Evolutionary conservation across 495 filamentous ascomycete species (phyloP).

Genomic region (Mycothermus thermophilus): DNA sequence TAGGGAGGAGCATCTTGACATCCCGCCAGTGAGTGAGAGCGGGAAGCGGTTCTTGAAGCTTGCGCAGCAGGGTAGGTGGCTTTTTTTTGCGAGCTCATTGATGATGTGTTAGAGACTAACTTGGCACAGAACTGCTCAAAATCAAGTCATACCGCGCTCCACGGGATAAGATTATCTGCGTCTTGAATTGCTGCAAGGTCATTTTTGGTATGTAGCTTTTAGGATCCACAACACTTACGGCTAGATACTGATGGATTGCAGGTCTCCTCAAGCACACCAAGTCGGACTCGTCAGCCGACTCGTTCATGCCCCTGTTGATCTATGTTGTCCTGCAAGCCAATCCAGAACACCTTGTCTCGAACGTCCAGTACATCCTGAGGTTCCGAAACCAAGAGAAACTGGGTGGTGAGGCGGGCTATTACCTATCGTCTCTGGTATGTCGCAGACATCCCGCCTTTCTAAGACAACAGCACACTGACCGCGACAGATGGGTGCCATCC

Average conservation of each 20-base stretch:
- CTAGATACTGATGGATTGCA: slow-evolving; percentile 25
- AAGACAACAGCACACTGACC: slow-evolving; percentile 3
- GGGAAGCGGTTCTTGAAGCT: slow-evolving; percentile 76
- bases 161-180: slow-evolving; percentile 94
- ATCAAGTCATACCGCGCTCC: slow-evolving; percentile 93
- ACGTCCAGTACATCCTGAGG: slow-evolving; percentile 93
- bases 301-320: slow-evolving; percentile 89
- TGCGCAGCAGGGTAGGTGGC: slow-evolving; percentile 63
- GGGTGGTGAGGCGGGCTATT: slow-evolving; percentile 92
- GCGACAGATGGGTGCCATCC: slow-evolving; percentile 74
- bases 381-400: slow-evolving; percentile 97
- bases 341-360: slow-evolving; percentile 88
- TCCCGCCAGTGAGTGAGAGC: slow-evolving; percentile 67
- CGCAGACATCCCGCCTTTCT: not conserved
- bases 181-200: slow-evolving; percentile 97
- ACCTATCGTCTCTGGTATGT: slow-evolving; percentile 83
- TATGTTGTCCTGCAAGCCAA: slow-evolving; percentile 91
- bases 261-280: slow-evolving; percentile 85
- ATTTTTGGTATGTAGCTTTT: slow-evolving; percentile 62
- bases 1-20: slow-evolving; percentile 85
- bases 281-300: slow-evolving; percentile 86
- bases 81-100: not conserved
- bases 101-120: too few relatives aligned
- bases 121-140: slow-evolving; percentile 63
- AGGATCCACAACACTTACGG: not conserved